Base-by-base conservation (phyloP, 176 grass and related monocot species). In the Thinopyrum elongatum region DNA sequence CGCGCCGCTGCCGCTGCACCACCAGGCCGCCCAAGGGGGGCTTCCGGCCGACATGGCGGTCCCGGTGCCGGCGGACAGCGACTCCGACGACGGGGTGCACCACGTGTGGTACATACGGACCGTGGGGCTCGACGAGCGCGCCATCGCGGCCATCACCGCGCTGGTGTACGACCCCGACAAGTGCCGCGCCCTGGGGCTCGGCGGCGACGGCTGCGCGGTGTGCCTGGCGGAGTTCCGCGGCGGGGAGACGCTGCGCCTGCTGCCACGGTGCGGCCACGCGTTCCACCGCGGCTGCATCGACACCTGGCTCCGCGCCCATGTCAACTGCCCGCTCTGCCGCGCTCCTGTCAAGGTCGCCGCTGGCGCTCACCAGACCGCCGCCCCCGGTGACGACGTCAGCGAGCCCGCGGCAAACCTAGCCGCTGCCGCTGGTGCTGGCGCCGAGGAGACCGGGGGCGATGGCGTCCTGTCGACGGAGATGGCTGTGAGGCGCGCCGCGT, bases 201-300 rank as follows among this genome's bases (percentile, higher is more conserved):
- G 22, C 72, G 80, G 10, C 15, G 85, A 44, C 86, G 66, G 81
- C 14, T 98, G 97, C 87, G 82, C 88, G 30, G 92, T 98, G 22
- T 94, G 97, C 92, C 90, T 95, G 58, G 90, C 88, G 4, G 92
- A 96, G 78, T 99, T 99, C 87, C 82, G 65, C 0, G 86, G 95
- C 64, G 97, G 94, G 25, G 92, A 99, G 79, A 92, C 93, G 64
- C 86, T 95, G 81, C 92, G 97, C 29, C 89, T 96, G 73, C 82
- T 96, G 58, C 94, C 94, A 29, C 90, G 88, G 53, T 99, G 97
- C 79, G 60, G 22, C 13, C 97, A 96, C 91, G 86, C 90, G 10
- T 99, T 99, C 87, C 97, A 99, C 84, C 84, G 91, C 51, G 73
- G 49, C 1, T 99, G 97, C 86, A 96, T 99, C 78, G 90, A 96